Percentiles rank a stretch among this genome's conserved stretches.
phyloP scores from a whole-genome alignment of 2,329 filamentous ascomycete species.

The Phialemonium atrogriseum region DNA sequence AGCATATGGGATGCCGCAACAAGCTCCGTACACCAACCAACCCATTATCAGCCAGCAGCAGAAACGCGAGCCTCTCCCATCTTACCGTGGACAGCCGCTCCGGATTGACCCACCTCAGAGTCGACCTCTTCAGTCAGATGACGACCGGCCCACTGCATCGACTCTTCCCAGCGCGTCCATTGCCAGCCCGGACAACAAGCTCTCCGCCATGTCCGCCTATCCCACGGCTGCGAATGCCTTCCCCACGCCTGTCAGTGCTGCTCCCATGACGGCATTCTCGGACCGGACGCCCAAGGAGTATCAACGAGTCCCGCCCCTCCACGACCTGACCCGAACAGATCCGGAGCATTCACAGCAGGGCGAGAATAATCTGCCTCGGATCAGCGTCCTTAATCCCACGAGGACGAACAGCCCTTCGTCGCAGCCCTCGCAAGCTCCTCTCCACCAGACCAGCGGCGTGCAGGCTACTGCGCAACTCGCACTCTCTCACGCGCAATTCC shows the following conservation, averaged over 20 bases:
- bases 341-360: conserved; percentile 45
- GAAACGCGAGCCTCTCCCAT: conserved; percentile 49
- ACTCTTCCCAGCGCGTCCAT: conserved; percentile 52
- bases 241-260: conserved; percentile 55
- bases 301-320: conserved; percentile 50
- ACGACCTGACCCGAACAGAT: conserved; percentile 49
- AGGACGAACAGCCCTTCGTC: conserved; percentile 39
- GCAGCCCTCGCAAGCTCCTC: conserved; percentile 18
- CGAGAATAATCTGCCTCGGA: conserved; percentile 43
- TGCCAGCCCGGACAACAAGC: conserved; percentile 52
- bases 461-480: conserved; percentile 53
- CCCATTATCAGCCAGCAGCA: conserved; percentile 23
- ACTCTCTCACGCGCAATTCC: conserved; percentile 45
- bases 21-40: conserved; percentile 18
- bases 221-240: conserved; percentile 45
- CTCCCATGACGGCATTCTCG: conserved; percentile 29
- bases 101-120: conserved; percentile 56
- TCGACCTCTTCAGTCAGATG: conserved; percentile 45
- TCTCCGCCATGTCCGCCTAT: conserved; percentile 47
- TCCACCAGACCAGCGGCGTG: conserved; percentile 30
- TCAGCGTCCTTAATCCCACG: conserved; percentile 45
- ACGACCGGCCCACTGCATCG: conserved; percentile 51
- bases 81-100: conserved; percentile 53
- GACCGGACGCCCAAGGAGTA: conserved; percentile 48
- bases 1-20: conserved; percentile 53